Evolutionary conservation across 2,329 filamentous ascomycete species (phyloP), one percentile per base, ranked within the genome.

Genomic region (Trichoderma arundinaceum): DNA sequence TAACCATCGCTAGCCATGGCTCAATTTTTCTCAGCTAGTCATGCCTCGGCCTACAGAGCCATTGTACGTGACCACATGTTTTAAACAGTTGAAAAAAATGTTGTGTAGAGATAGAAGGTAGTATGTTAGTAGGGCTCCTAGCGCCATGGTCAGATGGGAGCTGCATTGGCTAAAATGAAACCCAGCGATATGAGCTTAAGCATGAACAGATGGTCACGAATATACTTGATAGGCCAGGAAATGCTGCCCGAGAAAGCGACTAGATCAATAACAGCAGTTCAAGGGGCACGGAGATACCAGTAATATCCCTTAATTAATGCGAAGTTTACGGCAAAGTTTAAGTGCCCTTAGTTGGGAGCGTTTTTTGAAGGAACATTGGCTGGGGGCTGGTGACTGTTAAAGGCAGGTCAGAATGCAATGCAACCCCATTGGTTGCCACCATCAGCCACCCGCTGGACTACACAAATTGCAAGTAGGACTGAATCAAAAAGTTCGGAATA

Each of bases 321-420:
- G 33, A 63, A 44, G 7, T 43, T 54, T 63, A 13, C 28, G 7
- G 46, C n/a, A 38, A 51, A 33, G 28, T 38, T 38, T n/a, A 39
- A 54, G 22, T 52, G 38, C 48, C n/a, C 17, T 54, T 39, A 38
- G 12, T 10, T 35, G 28, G 44, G 28, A 22, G 13, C n/a, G 22
- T 33, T 0, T 49, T 6, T 10, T 38, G 60, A 46, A 46, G 60
- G 13, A 19, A 53, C 19, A 54, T 43, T 38, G 32, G 49, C 32
- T 19, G 41, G 41, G 60, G 48, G 54, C 46, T 35, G 22, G 35
- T 43, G 49, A 17, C 60, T 38, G 13, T 7, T 54, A 54, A 38
- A 9, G 60, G 49, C 49, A 63, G 60, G 60, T 46, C 60, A 10
- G 38, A 62, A 53, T 38, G 48, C 49, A 54, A 63, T 63, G 60